These are phyloP conservation scores for Boletus reticuloceps DNA, from an alignment of 768 basidiomycete genomes.

Conservation along the genomic window DNA sequence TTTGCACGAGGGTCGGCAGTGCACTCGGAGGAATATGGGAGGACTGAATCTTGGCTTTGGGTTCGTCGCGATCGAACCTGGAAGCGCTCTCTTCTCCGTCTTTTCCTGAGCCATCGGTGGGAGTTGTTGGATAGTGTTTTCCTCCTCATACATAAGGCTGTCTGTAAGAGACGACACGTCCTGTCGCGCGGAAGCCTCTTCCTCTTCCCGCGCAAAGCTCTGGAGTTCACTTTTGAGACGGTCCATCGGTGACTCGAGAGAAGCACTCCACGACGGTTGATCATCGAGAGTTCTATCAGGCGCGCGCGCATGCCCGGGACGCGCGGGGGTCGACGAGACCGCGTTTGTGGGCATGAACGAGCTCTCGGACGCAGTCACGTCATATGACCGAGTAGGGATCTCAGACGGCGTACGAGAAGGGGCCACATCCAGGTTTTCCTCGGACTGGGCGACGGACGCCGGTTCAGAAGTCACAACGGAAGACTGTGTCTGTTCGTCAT, in stretches of 20 bases:
- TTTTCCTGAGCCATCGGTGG: conserved; percentile 42
- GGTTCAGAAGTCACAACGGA: conserved; percentile 17
- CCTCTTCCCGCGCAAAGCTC: conserved; percentile 38
- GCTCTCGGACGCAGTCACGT: conserved; percentile 53
- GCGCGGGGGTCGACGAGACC: conserved; percentile 80
- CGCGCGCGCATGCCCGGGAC: conserved; percentile 27
- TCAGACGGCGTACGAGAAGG: conserved; percentile 9
- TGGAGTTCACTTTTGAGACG: conserved; percentile 63
- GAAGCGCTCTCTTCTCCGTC: conserved; percentile 39
- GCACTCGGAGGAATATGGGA: conserved; percentile 25
- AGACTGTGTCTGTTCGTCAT: conserved; percentile 44
- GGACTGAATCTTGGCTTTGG: conserved; percentile 49
- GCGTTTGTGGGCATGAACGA: conserved; percentile 77
- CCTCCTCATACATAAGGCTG: conserved; percentile 32
- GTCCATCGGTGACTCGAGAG: conserved; percentile 71
- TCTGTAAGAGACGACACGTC: conserved; percentile 21
- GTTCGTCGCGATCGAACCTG: conserved; percentile 47
- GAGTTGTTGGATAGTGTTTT: conserved; percentile 25
- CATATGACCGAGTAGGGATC: conserved; percentile 30
- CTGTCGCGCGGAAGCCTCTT: conserved; percentile 31
- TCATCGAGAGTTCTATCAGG: conserved; percentile 43
- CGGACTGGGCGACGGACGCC: conserved; percentile 7
- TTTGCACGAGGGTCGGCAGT: conserved; percentile 37
- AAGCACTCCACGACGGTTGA: conserved; percentile 67
- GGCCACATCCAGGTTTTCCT: conserved; percentile 5